phyloP scores from a whole-genome alignment of 164 flowering plant genomes.

The Magnolia sinica region DNA sequence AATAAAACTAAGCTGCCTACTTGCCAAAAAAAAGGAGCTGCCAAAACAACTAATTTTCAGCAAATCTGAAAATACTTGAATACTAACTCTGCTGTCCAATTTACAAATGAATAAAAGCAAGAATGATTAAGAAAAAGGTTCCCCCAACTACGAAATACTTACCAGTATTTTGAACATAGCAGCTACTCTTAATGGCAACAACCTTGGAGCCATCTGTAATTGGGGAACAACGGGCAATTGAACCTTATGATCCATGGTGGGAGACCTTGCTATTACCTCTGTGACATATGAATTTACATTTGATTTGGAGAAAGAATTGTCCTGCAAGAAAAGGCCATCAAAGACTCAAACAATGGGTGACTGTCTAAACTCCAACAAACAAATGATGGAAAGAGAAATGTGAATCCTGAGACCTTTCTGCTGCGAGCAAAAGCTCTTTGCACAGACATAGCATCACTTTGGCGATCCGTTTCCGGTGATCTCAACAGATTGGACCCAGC shows the following conservation, averaged over 20 bases:
- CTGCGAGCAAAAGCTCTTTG: conserved; percentile 75
- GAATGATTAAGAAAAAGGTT: not conserved
- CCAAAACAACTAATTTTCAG: conserved; percentile 3
- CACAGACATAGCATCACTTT: conserved; percentile 81
- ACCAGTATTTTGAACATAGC: conserved; percentile 85
- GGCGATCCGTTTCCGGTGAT: conserved; percentile 58
- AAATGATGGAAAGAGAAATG: not conserved
- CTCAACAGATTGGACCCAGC: conserved; percentile 16
- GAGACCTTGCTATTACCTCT: conserved; percentile 61
- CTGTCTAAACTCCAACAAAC: not conserved
- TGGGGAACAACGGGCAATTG: conserved; percentile 65
- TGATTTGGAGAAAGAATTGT: conserved; percentile 49
- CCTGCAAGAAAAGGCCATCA: conserved; percentile 31
- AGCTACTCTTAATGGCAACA: conserved; percentile 71
- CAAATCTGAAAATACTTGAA: not conserved
- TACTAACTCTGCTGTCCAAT: not conserved
- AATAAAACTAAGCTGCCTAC: too few relatives aligned
- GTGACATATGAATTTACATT: conserved; percentile 53
- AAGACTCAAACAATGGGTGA: not conserved
- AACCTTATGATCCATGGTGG: conserved; percentile 27
- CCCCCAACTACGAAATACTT: conserved; percentile 21
- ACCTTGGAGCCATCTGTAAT: conserved; percentile 49
- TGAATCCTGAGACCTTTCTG: conserved; percentile 41
- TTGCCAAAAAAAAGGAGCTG: not conserved
- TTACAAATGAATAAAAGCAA: not conserved